Base-by-base conservation (phyloP, 2,329 filamentous ascomycete genomes). In the Cytospora chrysosperma region DNA sequence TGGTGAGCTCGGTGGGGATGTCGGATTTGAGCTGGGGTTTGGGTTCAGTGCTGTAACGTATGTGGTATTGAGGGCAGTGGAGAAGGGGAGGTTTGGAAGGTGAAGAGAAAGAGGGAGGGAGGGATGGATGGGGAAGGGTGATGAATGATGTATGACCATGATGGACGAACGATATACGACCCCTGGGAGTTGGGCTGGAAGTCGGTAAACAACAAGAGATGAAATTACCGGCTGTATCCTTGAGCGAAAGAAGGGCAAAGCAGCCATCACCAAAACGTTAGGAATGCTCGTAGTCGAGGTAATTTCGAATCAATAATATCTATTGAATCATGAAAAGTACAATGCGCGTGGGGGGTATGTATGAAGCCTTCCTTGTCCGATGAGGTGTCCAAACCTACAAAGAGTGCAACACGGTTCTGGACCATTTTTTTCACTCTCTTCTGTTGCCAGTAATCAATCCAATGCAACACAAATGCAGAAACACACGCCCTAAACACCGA, bases 1-100 rank as follows among this genome's bases (percentile, higher is more conserved):
- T 50, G 74, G 78, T 62, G 70, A 78, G 28, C 77, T 75, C 56
- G 85, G 84, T 24, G 75, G 74, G 21, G 76, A 78, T 67, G 73
- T 81, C 37, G 79, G 78, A 4, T 86, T 91, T 67, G 88, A 90
- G 72, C 72, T 90, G 55, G 88, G 81, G 0, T 90, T 91, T 71
- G 80, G 77, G 1, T 88, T 91, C 69, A 73, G 84, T 1, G 75
- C 81, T 8, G 68, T 81, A 1, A 75, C 76, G 1, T 90, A 88
- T 74, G 69, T 79, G 54, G 69, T 77, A 1, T 68, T 88, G 66
- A 77, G 86, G 64, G 74, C 76, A 9, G 49, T 77, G 15, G 79
- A 81, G 71, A 77, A 75, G 70, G 72, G 65, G 49, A 70, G 75
- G 32, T 79, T 80, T 62, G 72, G 72, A 57, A 72, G 77, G 49